Conservation (phyloP, 257 asterid species). For the Ophiorrhiza pumila region DNA sequence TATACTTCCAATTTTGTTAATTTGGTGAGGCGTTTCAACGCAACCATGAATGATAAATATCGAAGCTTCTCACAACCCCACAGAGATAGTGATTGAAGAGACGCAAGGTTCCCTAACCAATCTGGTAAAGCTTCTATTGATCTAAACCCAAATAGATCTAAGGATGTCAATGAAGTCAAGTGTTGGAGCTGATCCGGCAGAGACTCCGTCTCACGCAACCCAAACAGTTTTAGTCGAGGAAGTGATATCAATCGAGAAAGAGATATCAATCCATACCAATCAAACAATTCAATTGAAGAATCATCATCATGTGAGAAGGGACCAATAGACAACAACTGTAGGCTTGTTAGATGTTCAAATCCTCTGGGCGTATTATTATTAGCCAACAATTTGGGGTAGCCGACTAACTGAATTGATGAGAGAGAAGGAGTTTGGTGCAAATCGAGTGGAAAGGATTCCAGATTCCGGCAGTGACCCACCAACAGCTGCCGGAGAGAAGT, state of each 20-base stretch:
- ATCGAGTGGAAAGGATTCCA: neutral
- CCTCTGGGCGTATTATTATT: neutral
- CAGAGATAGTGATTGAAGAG: too few relatives aligned
- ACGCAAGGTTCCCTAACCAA: too few relatives aligned
- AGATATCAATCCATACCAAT: too few relatives aligned
- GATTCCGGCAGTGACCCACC: neutral
- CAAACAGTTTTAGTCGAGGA: too few relatives aligned
- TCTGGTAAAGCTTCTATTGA: constrained; percentile 18
- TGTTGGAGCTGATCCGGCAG: too few relatives aligned
- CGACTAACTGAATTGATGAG: neutral
- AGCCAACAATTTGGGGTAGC: constrained; percentile 18
- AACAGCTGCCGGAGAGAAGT: accelerated
- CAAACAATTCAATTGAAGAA: neutral
- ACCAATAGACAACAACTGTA: neutral
- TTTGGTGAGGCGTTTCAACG: too few relatives aligned
- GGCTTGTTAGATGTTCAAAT: too few relatives aligned
- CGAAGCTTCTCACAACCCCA: too few relatives aligned
- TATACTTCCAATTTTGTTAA: neutral
- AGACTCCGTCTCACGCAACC: too few relatives aligned
- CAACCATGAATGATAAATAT: too few relatives aligned
- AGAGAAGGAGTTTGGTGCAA: constrained; percentile 3
- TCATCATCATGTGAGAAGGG: constrained; percentile 2
- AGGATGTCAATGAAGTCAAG: too few relatives aligned
- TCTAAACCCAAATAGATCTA: neutral
- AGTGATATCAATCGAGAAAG: neutral